Evolutionary conservation across 2,329 filamentous ascomycete genomes (phyloP).

Genomic region (Clarireedia paspali): DNA sequence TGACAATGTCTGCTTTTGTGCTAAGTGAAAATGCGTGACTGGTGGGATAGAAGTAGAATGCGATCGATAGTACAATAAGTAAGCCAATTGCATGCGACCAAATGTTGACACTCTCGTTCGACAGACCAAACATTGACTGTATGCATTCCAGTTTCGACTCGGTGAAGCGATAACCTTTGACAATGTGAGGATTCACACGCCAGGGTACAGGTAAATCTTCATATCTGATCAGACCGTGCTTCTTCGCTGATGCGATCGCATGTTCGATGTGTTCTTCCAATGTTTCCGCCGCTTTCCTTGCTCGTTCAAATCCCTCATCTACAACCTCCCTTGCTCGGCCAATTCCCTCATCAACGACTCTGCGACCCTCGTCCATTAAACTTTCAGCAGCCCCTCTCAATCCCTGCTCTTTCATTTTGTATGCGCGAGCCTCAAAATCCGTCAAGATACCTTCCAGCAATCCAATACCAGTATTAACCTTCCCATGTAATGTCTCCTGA

Average conservation of each 20-base stretch:
- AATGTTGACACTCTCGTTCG: constrained; percentile 95
- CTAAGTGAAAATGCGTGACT: constrained; percentile 80
- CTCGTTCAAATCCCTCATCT: constrained; percentile 73
- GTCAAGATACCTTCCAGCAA: constrained; percentile 78
- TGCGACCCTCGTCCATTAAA: constrained; percentile 70
- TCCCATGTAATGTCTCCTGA: constrained; percentile 83
- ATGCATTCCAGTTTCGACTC: constrained; percentile 88
- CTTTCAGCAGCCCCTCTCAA: constrained; percentile 64
- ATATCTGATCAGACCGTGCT: constrained; percentile 79
- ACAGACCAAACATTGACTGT: constrained; percentile 71
- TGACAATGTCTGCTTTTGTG: constrained; percentile 80
- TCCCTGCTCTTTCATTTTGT: constrained; percentile 71
- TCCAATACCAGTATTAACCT: constrained; percentile 79
- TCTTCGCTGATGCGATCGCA: constrained; percentile 66
- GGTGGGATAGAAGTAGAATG: constrained; percentile 92
- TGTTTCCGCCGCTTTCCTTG: constrained; percentile 72
- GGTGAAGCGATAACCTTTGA: constrained; percentile 84
- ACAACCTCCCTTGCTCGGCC: constrained; percentile 68
- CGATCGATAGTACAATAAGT: constrained; percentile 77
- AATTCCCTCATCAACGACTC: constrained; percentile 73
- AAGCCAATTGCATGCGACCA: constrained; percentile 92
- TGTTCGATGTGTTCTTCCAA: constrained; percentile 78
- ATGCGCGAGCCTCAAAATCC: constrained; percentile 76
- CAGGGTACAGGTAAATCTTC: constrained; percentile 86
- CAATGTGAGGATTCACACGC: constrained; percentile 91